phyloP scores from a whole-genome alignment of 257 asterid species.

The Solanum arcanum region DNA sequence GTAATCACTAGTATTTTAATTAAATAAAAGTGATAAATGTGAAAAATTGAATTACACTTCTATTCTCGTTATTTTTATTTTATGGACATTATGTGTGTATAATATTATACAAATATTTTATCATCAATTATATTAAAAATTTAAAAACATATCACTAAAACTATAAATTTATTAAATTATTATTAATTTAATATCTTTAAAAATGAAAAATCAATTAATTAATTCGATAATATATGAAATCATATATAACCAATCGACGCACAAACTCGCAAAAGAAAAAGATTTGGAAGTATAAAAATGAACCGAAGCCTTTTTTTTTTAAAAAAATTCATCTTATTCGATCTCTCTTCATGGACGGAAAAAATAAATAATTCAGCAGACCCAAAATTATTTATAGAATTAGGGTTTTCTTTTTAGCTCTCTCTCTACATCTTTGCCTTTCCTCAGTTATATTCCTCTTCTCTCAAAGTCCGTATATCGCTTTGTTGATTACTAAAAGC shows the following conservation, averaged over 20 bases:
- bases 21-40: not conserved
- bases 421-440: not conserved
- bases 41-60: not conserved
- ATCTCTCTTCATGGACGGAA: not conserved
- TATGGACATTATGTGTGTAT: not conserved
- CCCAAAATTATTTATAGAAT: slow-evolving; percentile 1
- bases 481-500: not conserved
- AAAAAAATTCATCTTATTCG: not conserved
- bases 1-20: not conserved
- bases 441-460: not conserved
- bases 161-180: no score
- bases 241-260: no score
- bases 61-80: not conserved
- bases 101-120: not conserved
- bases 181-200: no score
- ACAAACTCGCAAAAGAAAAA: not conserved
- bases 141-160: no score
- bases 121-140: not conserved
- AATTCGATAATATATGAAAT: no score
- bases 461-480: not conserved
- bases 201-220: not conserved
- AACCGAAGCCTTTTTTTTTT: not conserved
- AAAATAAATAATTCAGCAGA: not conserved
- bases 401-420: slow-evolving; percentile 21
- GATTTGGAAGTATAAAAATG: not conserved